Base-by-base conservation (phyloP, 257 asterid species). In the Asclepias syriaca region DNA sequence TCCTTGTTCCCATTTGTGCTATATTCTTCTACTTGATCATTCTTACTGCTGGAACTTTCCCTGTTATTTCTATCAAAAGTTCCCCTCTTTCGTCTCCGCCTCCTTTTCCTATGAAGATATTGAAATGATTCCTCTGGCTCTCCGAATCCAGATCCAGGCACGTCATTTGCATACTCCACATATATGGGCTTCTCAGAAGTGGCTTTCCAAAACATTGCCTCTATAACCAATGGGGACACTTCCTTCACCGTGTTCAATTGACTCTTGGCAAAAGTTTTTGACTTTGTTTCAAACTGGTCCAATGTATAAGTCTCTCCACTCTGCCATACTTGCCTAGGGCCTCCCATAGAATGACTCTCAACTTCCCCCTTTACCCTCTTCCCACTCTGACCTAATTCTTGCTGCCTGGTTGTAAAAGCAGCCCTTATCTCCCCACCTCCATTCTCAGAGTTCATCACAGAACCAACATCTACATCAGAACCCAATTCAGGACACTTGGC, bases 141-240 rank as follows among this genome's bases (percentile, higher is more conserved):
- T 48, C 92, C 87, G 75, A 95, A 95, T 56, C 89, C 98, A 39
- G 99, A 89, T 40, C 98, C 99, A 43, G 99, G 99, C 74, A 95
- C 98, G 70, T 95, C 99, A 78, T 95, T 95, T 16, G 99, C 99
- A 85, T 95, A 95, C 77, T 95, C 98, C 68, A 95, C 83, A 70
- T 90, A 92, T 18, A 95, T 78, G 50, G 98, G 92, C 87, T 95
- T 89, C 82, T 92, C 97, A 15, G 84, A 79, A 75, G 96, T 75
- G n/a, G 90, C 88, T 78, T 88, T 85, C 99, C 98, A 95, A 74
- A 95, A 95, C 97, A 95, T 75, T 45, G 96, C 64, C 84, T 95
- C 99, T 12, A 92, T 74, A 77, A 79, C 87, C 64, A 87, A 82
- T 19, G 99, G 96, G 29, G 87, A 83, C 21, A 92, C 87, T 24